phyloP scores from a whole-genome alignment of 2,329 filamentous ascomycete genomes.

The Botryosphaeria agaves region DNA sequence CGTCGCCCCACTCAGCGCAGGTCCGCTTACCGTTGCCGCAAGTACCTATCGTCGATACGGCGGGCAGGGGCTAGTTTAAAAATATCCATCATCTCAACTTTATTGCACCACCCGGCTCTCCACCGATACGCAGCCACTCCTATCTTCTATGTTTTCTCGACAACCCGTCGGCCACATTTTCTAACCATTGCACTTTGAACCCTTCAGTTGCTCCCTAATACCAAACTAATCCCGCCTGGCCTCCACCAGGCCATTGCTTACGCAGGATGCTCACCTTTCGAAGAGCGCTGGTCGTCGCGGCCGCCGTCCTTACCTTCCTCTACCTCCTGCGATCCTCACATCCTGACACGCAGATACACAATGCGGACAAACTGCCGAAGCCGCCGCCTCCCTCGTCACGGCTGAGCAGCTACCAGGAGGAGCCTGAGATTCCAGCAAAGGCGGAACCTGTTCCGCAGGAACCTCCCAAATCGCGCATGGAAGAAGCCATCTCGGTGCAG shows the following conservation, averaged over 20 bases:
- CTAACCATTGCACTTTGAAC: no score
- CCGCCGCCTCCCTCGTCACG: slow-evolving; percentile 15
- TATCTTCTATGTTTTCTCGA: no score
- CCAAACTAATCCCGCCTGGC: background rate
- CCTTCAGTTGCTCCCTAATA: no score
- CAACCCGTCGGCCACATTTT: no score
- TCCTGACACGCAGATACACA: slow-evolving; percentile 8
- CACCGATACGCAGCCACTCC: no score
- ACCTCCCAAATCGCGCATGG: slow-evolving; percentile 11
- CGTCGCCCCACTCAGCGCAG: no score
- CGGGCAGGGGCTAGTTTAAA: no score
- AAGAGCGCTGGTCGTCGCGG: slow-evolving; percentile 55
- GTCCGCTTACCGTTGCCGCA: no score
- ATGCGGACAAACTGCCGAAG: slow-evolving; percentile 6
- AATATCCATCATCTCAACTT: no score
- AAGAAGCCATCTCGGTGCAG: slow-evolving; percentile 8
- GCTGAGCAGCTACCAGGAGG: slow-evolving; percentile 17
- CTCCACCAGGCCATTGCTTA: background rate
- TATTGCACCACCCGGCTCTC: no score
- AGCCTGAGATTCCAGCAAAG: slow-evolving; percentile 14
- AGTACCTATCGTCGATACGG: no score
- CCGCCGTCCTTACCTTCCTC: slow-evolving; percentile 50
- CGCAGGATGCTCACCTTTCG: slow-evolving; percentile 61
- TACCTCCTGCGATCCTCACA: slow-evolving; percentile 51
- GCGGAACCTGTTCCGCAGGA: slow-evolving; percentile 5